Evolutionary conservation across 495 filamentous ascomycete species (phyloP).

Genomic region (Xylaria longipes): DNA sequence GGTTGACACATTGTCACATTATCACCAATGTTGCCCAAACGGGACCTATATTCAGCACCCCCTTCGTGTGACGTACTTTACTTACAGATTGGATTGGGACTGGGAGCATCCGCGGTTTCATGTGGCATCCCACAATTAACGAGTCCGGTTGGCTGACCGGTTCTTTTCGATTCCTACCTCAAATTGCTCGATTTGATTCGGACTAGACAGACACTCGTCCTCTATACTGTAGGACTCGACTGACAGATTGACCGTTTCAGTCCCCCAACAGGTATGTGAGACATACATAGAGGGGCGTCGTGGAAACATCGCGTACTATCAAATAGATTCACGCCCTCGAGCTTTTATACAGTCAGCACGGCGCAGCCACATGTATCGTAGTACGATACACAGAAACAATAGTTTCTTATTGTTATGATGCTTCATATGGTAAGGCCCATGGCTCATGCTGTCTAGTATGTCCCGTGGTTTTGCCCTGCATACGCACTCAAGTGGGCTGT

Average conservation of each 20-base stretch:
- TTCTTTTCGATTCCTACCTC: background rate
- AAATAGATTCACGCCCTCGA: background rate
- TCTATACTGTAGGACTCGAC: background rate
- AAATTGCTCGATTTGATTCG: background rate
- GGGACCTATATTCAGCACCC: slow-evolving; percentile 10
- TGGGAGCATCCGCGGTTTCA: slow-evolving; percentile 15
- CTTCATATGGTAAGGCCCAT: background rate
- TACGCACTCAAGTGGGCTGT: slow-evolving; percentile 13
- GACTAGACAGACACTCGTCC: background rate
- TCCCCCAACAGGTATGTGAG: background rate
- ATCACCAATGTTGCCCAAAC: background rate
- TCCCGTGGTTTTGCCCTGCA: background rate
- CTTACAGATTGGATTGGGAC: background rate
- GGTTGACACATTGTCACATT: background rate
- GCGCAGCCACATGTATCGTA: background rate
- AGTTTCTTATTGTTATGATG: background rate
- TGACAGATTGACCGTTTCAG: background rate
- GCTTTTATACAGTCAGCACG: slow-evolving; percentile 17
- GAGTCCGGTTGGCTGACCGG: background rate
- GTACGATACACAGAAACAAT: background rate
- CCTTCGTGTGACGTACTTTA: slow-evolving; percentile 21
- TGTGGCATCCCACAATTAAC: slow-evolving; percentile 13
- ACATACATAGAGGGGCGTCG: background rate
- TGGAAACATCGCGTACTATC: background rate
- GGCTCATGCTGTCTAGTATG: background rate